Conservation (phyloP, 169 alveolate species). For the Amoebophrya sp. region DNA sequence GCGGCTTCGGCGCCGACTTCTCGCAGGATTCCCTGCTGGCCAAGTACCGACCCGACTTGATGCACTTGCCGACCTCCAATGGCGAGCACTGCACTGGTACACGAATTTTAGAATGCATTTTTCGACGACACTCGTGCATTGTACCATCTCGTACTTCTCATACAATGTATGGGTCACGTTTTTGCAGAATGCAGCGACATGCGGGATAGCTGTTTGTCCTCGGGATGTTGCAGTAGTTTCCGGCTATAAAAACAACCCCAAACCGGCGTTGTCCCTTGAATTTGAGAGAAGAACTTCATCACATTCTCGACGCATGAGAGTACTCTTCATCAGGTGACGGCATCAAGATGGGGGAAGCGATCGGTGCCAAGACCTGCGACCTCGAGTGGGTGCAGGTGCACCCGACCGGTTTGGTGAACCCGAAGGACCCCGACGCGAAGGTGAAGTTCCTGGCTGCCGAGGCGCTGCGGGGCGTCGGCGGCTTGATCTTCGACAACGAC, state of each 20-base stretch:
- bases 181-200: no score
- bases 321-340: constrained; percentile 51
- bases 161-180: no score
- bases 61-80: constrained; percentile 49
- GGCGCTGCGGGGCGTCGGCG: constrained; percentile 61
- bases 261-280: no score
- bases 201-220: no score
- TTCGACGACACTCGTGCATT: no score
- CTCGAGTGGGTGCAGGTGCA: constrained; percentile 58
- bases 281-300: no score
- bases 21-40: constrained; percentile 49
- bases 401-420: constrained; percentile 49
- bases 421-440: constrained; percentile 38
- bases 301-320: no score
- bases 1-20: constrained; percentile 58
- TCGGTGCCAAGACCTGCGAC: constrained; percentile 55
- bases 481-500: constrained; percentile 51
- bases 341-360: constrained; percentile 55
- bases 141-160: no score
- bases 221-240: no score
- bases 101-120: no score
- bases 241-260: no score
- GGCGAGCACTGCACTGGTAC: constrained; percentile 46
- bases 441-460: constrained; percentile 60
- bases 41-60: constrained; percentile 43